Base-by-base conservation (phyloP, 768 basidiomycete species). In the Fomitopsis pulvina region DNA sequence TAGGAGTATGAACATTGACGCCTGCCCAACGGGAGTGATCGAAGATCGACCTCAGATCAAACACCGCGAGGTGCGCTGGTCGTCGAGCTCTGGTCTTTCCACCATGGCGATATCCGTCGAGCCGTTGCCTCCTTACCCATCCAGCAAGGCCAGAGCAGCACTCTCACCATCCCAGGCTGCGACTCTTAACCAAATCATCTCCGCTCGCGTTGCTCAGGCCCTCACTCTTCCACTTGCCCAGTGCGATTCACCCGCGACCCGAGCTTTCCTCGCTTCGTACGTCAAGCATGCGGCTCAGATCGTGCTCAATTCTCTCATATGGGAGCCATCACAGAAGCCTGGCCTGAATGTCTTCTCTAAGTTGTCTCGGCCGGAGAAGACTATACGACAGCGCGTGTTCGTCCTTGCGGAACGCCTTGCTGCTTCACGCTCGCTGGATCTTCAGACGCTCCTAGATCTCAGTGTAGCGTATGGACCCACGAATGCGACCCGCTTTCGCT, bases 401-500 rank as follows among this genome's bases (percentile, higher is more conserved):
- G 57, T 74, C 5, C 74, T 89, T 4, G 77, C 85, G 0, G 78
- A 81, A 57, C 76, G 73, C 37, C 59, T 83, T 18, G 78, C 73
- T 1, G 56, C 62, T 2, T 60, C 66, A 2, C 45, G 64, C n/a
- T 59, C 62, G 14, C 61, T 86, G 10, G 79, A 80, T 46, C 60
- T 76, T 5, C 73, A 72, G 52, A 76, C 74, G 0, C 68, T 90
- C 2, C 67, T 88, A 10, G 83, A 88, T 63, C 71, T 89, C 11
- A 66, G 79, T 21, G 72, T 87, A 51, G 71, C 74, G 4, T 85
- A 81, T 58, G 71, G 76, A 0, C 63, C 64, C 7, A 66, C 68
- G 1, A 68, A 78, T 47, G 57, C 68, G 16, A 65, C 73, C 16
- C 77, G 70, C 42, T 60, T 80, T 32, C 73, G 71, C 27, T 60